Base-by-base conservation (phyloP, 2,329 filamentous ascomycete species). In the Leptographium lundbergii region DNA sequence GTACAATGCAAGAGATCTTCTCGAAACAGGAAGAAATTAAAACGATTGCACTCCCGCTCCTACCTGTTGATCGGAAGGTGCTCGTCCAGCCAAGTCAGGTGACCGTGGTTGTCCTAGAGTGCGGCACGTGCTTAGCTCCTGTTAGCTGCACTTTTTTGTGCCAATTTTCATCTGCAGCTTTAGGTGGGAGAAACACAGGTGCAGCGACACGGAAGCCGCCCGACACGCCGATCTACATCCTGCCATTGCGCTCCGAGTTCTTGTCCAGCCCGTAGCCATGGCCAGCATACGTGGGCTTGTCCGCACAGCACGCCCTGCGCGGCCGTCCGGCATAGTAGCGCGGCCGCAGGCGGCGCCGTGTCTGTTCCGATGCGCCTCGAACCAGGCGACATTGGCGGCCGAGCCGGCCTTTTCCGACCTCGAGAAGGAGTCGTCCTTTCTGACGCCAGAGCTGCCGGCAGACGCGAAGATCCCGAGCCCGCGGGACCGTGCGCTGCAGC, bases 351-450 rank as follows among this genome's bases (percentile, higher is more conserved):
- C 57, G 54, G 70, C 61, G 68, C 68, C 63, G 67, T 69, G 60
- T 39, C 52, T 69, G 56, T 69, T 70, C 60, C 72, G 77, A 69
- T 77, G 74, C 66, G 73, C 73, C 60, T 80, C 79, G n/a, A 76
- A 74, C 53, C 70, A 74, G 61, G 72, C 72, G 7, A 11, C 34
- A 6, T 4, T 11, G 27, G 14, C 42, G n/a, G 42, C 55, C 24
- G 57, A 62, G 50, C 66, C 73, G 13, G 68, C 65, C 42, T 68
- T 80, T 48, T 66, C 69, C 54, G 80, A 82, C 61, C 72, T 83
- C 61, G 80, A 83, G 65, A 63, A 50, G 1, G 73, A 76, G 39
- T 81, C 80, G 57, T 75, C 78, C 36, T 73, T 82, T 64, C 65
- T 66, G 42, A 70, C 72, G 22, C 74, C 77, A 25, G 64, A 69